Conservation (phyloP, 108 stramenopile genomes). For the Stephanodiscus minutulus region DNA sequence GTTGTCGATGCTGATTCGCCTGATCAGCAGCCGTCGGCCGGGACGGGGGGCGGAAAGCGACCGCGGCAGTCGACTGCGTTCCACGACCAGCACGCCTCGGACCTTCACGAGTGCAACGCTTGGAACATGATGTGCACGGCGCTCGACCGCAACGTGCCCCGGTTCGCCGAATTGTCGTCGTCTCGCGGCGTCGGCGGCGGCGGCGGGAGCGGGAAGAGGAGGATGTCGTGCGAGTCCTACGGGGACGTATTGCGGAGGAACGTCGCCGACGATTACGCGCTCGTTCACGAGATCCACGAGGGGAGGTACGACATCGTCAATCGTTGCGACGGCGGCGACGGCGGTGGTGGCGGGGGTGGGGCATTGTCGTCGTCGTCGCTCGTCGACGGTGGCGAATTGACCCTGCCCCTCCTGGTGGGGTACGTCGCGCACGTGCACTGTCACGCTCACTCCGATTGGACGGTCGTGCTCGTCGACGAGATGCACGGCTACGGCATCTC, state of each 20-base stretch:
- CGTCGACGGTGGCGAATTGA: slow-evolving; percentile 7
- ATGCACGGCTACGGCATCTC: slow-evolving; percentile 20
- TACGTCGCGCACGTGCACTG: slow-evolving; percentile 42
- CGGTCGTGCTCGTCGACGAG: slow-evolving; percentile 41
- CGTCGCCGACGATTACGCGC: slow-evolving; percentile 15
- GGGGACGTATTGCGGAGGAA: not conserved
- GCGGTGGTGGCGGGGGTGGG: not conserved
- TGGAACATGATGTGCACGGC: slow-evolving; percentile 43
- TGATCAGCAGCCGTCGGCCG: not conserved
- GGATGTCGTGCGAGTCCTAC: slow-evolving; percentile 8
- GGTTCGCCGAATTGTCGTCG: too few relatives aligned
- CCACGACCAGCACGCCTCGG: slow-evolving; percentile 40
- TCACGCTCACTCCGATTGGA: slow-evolving; percentile 50
- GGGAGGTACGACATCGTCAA: slow-evolving; percentile 30
- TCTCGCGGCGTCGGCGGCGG: too few relatives aligned
- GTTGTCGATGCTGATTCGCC: not conserved
- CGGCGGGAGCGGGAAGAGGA: too few relatives aligned
- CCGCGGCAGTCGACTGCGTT: slow-evolving; percentile 16
- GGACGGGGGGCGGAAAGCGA: not conserved
- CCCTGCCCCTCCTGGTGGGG: slow-evolving; percentile 27
- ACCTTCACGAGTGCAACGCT: slow-evolving; percentile 45
- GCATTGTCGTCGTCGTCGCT: not conserved
- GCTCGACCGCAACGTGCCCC: slow-evolving; percentile 36
- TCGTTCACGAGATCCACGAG: slow-evolving; percentile 33
- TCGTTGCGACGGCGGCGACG: not conserved